Evolutionary conservation across 2,329 filamentous ascomycete species (phyloP), one percentile per base, ranked within the genome.

Genomic region (Aspergillus quadrilineatus): DNA sequence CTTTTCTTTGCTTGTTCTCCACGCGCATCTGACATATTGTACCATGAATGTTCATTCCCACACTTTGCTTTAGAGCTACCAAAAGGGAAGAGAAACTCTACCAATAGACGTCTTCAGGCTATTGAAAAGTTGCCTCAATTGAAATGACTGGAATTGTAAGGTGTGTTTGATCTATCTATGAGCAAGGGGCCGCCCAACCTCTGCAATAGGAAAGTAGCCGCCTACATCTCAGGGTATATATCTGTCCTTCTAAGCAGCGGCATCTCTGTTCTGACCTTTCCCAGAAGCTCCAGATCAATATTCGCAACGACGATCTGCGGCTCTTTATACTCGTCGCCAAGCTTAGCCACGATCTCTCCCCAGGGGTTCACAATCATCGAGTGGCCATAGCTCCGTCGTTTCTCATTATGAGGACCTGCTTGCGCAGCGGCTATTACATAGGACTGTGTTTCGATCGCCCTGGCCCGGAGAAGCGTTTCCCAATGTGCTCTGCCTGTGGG

Each of bases 341-440:
- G 79, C 67, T 88, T 81, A 3, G 87, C 81, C 41, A 90, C 69
- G 1, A 97, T 82, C 55, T 84, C 81, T 0, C 93, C 93, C 91
- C 92, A 96, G 0, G 93, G 92, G 70, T 90, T 88, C 28, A 97
- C 81, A 46, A 95, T 88, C 77, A 96, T 85, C 65, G 89, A 90
- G 70, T 90, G 88, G 0, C 93, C 93, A 75, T 94, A 96, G 73
- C 90, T 95, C 29, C 83, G 82, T 56, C 93, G 80, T 73, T 86
- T 90, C 60, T 85, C 84, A 64, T 91, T 92, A 69, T 88, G 91
- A 37, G 78, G 72, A 1, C 92, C 92, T 22, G 84, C 83, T 73
- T 97, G 92, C 39, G 92, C 93, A 0, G 92, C 87, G 8, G 92
- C 93, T 59, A 97, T 78, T 1, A 97, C 87, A 78, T 90, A 97